phyloP scores from a whole-genome alignment of 1,284 basidiomycete species.

The Cutaneotrichosporon spelunceum region DNA sequence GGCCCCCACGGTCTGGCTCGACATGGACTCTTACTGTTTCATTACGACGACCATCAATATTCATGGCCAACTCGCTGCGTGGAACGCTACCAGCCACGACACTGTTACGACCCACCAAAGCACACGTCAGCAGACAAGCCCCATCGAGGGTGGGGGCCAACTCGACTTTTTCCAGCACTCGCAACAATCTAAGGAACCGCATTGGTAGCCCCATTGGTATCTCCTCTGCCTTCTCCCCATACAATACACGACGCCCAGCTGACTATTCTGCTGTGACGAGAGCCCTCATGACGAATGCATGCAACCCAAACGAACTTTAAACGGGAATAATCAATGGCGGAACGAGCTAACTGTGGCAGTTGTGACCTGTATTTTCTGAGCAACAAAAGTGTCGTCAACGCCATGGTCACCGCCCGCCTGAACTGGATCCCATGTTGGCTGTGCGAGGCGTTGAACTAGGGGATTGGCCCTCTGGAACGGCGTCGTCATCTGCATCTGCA shows the following conservation, averaged over 20 bases:
- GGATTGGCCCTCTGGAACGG: background rate
- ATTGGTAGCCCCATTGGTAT: background rate
- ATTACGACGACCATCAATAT: background rate
- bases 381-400: too few relatives aligned
- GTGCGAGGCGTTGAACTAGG: background rate
- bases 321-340: too few relatives aligned
- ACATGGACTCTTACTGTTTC: background rate
- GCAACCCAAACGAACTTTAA: background rate
- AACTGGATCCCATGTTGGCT: background rate
- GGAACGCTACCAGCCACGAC: background rate
- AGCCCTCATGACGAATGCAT: constrained; percentile 5
- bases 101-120: background rate
- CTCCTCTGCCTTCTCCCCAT: background rate
- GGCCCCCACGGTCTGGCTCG: background rate
- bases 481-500: constrained; percentile 1
- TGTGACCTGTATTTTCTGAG: background rate
- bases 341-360: background rate
- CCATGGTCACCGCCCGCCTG: background rate
- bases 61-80: background rate
- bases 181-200: background rate
- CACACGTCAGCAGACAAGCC: too few relatives aligned
- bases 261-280: constrained; percentile 3
- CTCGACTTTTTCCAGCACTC: background rate
- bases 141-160: background rate
- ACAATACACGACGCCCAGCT: background rate